phyloP scores from a whole-genome alignment of 1,139 yeast genomes.

The Saccharomycopsis phalli region DNA sequence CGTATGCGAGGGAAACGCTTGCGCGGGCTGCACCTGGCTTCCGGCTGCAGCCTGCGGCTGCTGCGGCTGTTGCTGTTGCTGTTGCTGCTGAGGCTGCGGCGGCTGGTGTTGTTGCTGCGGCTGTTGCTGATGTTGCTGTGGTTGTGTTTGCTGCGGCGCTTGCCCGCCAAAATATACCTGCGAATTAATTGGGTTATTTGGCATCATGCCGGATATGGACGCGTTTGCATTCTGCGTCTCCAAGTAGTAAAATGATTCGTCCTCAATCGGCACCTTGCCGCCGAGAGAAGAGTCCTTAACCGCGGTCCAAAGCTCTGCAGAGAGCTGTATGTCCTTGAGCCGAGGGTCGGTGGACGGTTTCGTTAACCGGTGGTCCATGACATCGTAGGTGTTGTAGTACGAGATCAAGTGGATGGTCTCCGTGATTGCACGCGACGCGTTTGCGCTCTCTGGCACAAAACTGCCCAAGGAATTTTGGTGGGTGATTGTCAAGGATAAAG shows the following conservation, averaged over 20 bases:
- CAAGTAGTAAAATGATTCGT: constrained; percentile 43
- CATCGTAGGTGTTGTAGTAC: constrained; percentile 71
- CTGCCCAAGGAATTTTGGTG: constrained; percentile 21
- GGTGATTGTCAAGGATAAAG: constrained; percentile 50
- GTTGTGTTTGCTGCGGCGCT: constrained; percentile 1
- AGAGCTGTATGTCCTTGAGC: constrained; percentile 43
- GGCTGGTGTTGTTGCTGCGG: constrained; percentile 2
- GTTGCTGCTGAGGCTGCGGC: constrained; percentile 7
- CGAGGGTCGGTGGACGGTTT: constrained; percentile 50
- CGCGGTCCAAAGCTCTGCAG: constrained; percentile 53
- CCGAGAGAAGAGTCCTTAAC: constrained; percentile 56
- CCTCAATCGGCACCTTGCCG: constrained; percentile 41
- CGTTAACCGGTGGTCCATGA: constrained; percentile 43
- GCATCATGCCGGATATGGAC: constrained; percentile 11
- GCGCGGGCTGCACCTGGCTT: background rate
- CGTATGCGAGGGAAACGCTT: background rate
- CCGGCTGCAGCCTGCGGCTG: constrained; percentile 8
- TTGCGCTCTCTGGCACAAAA: constrained; percentile 1
- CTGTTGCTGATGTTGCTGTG: constrained; percentile 8
- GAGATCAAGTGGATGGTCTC: constrained; percentile 70
- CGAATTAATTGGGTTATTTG: constrained; percentile 3
- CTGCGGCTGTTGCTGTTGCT: constrained; percentile 9
- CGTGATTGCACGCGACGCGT: constrained; percentile 11
- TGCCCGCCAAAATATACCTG: constrained; percentile 1
- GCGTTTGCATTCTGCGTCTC: constrained; percentile 27